A percentile compares a stretch with the other conserved stretches of the same genome.
phyloP scores from a whole-genome alignment of 176 grass and related monocot genomes.

The Aegilops bicornis region DNA sequence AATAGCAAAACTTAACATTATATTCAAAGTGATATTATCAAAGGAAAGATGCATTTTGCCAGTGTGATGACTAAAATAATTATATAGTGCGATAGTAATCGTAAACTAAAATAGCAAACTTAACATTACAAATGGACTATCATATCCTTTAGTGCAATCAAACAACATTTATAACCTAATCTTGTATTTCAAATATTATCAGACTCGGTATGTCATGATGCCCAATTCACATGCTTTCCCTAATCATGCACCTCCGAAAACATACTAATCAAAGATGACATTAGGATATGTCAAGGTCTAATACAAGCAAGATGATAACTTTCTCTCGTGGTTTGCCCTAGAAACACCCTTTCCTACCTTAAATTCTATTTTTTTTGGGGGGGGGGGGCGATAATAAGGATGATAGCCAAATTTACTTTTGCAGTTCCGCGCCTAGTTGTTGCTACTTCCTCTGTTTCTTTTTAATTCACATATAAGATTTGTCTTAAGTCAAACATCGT shows the following conservation, averaged over 20 bases:
- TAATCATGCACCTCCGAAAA: neutral
- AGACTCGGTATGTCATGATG: neutral
- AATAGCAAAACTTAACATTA: too few relatives aligned
- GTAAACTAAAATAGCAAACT: neutral
- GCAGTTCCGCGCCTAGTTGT: neutral
- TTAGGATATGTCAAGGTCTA: neutral
- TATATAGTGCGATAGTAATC: neutral
- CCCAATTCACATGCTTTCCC: neutral
- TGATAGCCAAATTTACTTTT: neutral
- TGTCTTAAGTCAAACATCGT: too few relatives aligned
- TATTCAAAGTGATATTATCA: too few relatives aligned
- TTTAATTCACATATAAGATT: too few relatives aligned
- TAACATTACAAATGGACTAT: neutral
- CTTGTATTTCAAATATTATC: neutral
- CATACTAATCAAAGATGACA: neutral
- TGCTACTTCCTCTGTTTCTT: too few relatives aligned
- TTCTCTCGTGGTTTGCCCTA: neutral
- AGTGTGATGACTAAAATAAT: neutral
- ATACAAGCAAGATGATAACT: neutral
- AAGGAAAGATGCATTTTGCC: too few relatives aligned
- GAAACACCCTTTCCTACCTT: neutral
- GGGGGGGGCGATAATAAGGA: neutral
- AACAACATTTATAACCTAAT: neutral
- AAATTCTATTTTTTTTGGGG: neutral
- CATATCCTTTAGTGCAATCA: neutral